A percentile compares a stretch with the other conserved stretches of the same genome.
Conservation (phyloP, 805 yeast genomes). For the Metschnikowia lunata region DNA sequence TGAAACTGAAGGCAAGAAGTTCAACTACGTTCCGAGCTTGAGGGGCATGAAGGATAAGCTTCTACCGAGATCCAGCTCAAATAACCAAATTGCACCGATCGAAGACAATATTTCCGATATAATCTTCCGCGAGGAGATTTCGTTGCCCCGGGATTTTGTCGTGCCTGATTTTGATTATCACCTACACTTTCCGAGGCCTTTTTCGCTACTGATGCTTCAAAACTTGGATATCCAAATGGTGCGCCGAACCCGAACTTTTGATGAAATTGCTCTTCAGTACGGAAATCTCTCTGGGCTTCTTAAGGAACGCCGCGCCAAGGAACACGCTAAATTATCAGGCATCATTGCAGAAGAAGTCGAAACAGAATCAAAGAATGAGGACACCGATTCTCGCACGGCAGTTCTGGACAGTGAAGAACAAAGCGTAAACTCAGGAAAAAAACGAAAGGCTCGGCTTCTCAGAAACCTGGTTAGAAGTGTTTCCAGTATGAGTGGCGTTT, state of each 20-base stretch:
- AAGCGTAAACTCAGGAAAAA: constrained; percentile 2
- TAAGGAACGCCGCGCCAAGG: constrained; percentile 7
- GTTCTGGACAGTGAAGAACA: background rate
- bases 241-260: constrained; percentile 21
- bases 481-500: constrained; percentile 34
- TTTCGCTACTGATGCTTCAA: constrained; percentile 30
- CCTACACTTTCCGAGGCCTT: constrained; percentile 29
- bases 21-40: constrained; percentile 4
- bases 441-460: constrained; percentile 8
- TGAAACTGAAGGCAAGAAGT: background rate
- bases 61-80: constrained; percentile 2
- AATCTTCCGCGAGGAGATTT: background rate
- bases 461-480: constrained; percentile 27
- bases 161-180: constrained; percentile 3
- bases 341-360: background rate
- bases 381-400: background rate
- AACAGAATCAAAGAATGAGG: background rate
- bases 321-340: background rate
- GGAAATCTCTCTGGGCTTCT: constrained; percentile 8
- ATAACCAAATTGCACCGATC: background rate
- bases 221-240: constrained; percentile 33
- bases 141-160: constrained; percentile 3
- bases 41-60: constrained; percentile 6
- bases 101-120: background rate
- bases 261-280: constrained; percentile 26